A percentile compares a stretch with the other conserved stretches of the same genome.
Conservation (phyloP, 2,329 filamentous ascomycete genomes). For the Sporothrix phasma region DNA sequence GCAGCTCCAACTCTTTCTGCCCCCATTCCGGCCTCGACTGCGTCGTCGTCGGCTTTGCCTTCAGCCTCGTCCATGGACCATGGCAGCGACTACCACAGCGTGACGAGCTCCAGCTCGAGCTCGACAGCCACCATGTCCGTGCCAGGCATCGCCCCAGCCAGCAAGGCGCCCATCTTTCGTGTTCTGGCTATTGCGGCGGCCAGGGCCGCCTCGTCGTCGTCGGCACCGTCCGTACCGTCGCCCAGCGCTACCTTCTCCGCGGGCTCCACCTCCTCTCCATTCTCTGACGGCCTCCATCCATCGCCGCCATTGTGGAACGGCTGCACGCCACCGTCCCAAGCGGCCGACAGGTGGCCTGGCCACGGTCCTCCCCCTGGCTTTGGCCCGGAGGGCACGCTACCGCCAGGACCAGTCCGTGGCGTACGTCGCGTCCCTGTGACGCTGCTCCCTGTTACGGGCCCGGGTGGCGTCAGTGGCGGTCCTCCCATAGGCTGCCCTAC, state of each 20-base stretch:
- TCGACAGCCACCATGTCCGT: background rate
- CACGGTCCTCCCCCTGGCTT: too few relatives aligned
- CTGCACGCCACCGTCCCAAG: too few relatives aligned
- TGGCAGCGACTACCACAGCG: background rate
- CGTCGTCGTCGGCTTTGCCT: background rate
- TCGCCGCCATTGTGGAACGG: background rate
- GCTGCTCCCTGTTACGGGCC: too few relatives aligned
- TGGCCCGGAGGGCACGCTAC: background rate
- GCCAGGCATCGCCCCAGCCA: background rate
- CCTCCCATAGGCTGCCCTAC: background rate
- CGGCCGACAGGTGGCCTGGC: too few relatives aligned
- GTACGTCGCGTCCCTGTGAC: too few relatives aligned
- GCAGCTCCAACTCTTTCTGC: too few relatives aligned
- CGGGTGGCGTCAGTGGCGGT: too few relatives aligned
- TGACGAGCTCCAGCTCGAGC: background rate
- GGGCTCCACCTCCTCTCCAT: too few relatives aligned
- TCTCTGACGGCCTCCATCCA: too few relatives aligned
- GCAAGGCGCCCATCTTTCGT: background rate
- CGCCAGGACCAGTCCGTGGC: background rate
- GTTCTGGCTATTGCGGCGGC: background rate
- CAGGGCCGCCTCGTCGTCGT: background rate
- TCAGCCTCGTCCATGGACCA: background rate
- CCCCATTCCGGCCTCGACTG: background rate
- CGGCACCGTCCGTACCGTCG: background rate
- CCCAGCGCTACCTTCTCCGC: background rate